Evolutionary conservation across 129 eudicot species (phyloP).

Genomic region (Escallonia herrerae): DNA sequence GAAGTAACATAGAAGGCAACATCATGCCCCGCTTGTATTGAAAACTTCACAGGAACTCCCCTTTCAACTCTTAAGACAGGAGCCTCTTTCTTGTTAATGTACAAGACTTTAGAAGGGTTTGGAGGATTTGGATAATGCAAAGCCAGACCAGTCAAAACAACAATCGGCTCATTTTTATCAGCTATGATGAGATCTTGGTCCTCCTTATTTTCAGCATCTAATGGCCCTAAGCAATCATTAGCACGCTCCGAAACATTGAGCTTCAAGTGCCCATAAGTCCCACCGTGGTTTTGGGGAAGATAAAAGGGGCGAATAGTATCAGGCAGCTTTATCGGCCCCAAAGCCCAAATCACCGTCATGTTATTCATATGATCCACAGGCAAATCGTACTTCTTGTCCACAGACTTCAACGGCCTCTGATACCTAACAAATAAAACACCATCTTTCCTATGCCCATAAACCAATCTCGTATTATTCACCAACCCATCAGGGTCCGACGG

Average conservation of each 20-base stretch:
- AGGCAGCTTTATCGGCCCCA: constrained; percentile 79
- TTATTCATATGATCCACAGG: constrained; percentile 36
- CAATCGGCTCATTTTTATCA: constrained; percentile 57
- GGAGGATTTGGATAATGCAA: constrained; percentile 90
- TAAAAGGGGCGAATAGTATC: constrained; percentile 62
- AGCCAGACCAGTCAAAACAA: constrained; percentile 65
- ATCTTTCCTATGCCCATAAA: constrained; percentile 89
- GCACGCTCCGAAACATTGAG: constrained; percentile 63
- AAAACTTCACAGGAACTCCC: constrained; percentile 79
- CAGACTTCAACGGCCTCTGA: constrained; percentile 51
- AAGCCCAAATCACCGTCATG: constrained; percentile 90
- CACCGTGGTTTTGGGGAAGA: constrained; percentile 85
- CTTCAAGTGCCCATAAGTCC: constrained; percentile 56
- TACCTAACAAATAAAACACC: constrained; percentile 80
- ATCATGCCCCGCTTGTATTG: constrained; percentile 92
- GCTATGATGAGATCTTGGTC: constrained; percentile 84
- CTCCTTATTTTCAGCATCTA: constrained; percentile 78
- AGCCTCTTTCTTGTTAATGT: constrained; percentile 81
- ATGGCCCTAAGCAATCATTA: constrained; percentile 83
- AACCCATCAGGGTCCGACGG: constrained; percentile 28
- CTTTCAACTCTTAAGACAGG: constrained; percentile 92
- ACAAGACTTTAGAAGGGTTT: constrained; percentile 78
- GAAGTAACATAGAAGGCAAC: constrained; percentile 88
- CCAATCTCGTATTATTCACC: constrained; percentile 56
- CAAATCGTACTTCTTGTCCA: constrained; percentile 61